phyloP scores from a whole-genome alignment of 139 green algal species.

The Axilococcus clingmanii region DNA sequence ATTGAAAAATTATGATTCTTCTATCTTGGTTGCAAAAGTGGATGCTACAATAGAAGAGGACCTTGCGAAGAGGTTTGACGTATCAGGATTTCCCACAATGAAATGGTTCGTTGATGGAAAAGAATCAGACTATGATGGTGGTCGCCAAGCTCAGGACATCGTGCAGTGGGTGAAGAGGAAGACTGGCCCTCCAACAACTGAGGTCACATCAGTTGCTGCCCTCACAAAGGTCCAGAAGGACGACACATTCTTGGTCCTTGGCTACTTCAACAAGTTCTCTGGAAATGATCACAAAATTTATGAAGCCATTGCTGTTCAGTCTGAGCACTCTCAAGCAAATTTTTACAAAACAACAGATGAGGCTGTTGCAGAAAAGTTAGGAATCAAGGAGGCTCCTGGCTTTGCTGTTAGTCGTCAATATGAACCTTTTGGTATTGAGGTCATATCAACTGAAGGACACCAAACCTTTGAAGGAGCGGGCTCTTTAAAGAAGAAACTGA shows the following conservation, averaged over 20 bases:
- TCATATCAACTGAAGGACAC: conserved; percentile 18
- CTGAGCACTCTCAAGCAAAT: conserved; percentile 17
- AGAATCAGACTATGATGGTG: conserved; percentile 57
- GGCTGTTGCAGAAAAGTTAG: conserved; percentile 50
- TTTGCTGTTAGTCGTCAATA: conserved; percentile 62
- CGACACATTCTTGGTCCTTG: conserved; percentile 49
- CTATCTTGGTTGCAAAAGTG: conserved; percentile 66
- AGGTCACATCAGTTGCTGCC: conserved; percentile 31
- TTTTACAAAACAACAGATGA: conserved; percentile 50
- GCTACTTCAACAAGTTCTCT: conserved; percentile 61
- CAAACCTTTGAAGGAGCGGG: conserved; percentile 3
- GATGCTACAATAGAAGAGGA: conserved; percentile 62
- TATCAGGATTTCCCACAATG: conserved; percentile 71
- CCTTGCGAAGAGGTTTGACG: conserved; percentile 39
- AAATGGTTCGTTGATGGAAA: conserved; percentile 83
- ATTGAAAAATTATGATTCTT: conserved; percentile 41
- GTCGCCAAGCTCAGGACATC: conserved; percentile 61
- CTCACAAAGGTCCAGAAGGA: conserved; percentile 34
- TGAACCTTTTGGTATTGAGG: conserved; percentile 16
- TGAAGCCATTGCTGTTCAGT: conserved; percentile 40
- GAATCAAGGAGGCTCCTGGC: conserved; percentile 30
- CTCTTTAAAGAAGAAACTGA: conserved; percentile 21
- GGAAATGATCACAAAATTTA: conserved; percentile 51
- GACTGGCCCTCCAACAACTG: conserved; percentile 62
- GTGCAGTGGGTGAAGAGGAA: conserved; percentile 80